Evolutionary conservation across 1,139 yeast genomes (phyloP), one percentile per base, ranked within the genome.

Genomic region (Blastobotrys aristatus): DNA sequence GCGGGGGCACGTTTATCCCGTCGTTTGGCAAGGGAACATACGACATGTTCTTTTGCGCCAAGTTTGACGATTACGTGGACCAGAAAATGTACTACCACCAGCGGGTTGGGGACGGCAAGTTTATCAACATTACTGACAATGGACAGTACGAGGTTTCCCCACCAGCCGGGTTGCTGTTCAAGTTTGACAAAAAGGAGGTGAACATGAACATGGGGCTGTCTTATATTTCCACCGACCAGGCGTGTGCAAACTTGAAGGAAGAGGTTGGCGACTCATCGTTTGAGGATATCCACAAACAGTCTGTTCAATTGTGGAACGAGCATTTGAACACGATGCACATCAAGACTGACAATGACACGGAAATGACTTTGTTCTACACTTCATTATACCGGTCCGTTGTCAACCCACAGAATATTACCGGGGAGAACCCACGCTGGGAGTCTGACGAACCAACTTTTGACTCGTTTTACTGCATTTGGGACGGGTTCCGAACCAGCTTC

Each of bases 391-490:
- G 73, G 1, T 50, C 65, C 7, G 68, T 66, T 51, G 57, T 70
- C 36, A 50, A 68, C 48, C 74, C 74, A 2, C 60, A 71, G 10
- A 67, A 69, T 49, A 57, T 66, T 48, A 68, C 73, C 0, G 74
- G 73, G 3, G 69, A 67, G 45, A 67, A 65, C 44, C 69, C 71
- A 8, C 51, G 59, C 29, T 59, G 63, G 57, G 47, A 57, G 6
- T 47, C 63, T 0, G 40, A 55, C 4, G 64, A 62, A 14, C 64
- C 67, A 5, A 68, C 68, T 49, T 70, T 69, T 50, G 72, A 69
- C 51, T 73, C 70, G 48, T 70, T 66, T 62, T 69, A 66, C 52
- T 69, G 71, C n/a, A 57, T 70, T 31, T 70, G 74, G 74, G 73
- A 70, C 51, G 63, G 70, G 0, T 70, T 68, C 57, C 53, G 74